phyloP scores from a whole-genome alignment of 2,329 filamentous ascomycete genomes.

The Colletotrichum truncatum region DNA sequence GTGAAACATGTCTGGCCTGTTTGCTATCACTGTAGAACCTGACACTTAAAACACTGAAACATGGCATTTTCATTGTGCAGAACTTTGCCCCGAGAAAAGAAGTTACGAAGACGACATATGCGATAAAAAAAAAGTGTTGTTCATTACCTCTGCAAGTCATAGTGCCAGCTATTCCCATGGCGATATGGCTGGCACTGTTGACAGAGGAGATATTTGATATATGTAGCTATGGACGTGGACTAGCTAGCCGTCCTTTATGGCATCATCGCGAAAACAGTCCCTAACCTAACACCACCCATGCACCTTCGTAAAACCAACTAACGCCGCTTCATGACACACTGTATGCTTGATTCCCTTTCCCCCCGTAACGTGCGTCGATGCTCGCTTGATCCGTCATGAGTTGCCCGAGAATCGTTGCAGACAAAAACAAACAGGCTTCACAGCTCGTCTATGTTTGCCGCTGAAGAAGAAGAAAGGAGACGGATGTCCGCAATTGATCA shows the following conservation, averaged over 20 bases:
- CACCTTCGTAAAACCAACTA: constrained; percentile 25
- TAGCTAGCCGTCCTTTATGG: constrained; percentile 30
- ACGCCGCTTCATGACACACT: constrained; percentile 27
- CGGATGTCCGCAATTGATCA: constrained; percentile 32
- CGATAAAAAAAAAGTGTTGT: neutral
- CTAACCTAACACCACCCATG: constrained; percentile 29
- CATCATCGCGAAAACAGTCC: constrained; percentile 31
- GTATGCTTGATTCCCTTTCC: constrained; percentile 17
- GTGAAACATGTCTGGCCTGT: constrained; percentile 24
- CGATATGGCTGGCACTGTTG: neutral
- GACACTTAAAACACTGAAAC: constrained; percentile 6
- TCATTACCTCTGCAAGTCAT: constrained; percentile 3
- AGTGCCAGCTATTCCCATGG: neutral
- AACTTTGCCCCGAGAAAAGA: too few relatives aligned
- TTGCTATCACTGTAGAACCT: neutral
- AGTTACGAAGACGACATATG: neutral
- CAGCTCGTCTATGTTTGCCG: neutral
- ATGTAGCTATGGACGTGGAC: constrained; percentile 28
- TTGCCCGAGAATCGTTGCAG: constrained; percentile 21
- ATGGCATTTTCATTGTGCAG: neutral
- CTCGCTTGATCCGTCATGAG: constrained; percentile 25
- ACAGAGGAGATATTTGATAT: constrained; percentile 20
- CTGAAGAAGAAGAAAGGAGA: constrained; percentile 13
- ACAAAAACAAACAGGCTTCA: neutral
- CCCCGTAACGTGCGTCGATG: constrained; percentile 22